Conservation (phyloP, 1,284 basidiomycete genomes). For the Ceratobasidium sp. region DNA sequence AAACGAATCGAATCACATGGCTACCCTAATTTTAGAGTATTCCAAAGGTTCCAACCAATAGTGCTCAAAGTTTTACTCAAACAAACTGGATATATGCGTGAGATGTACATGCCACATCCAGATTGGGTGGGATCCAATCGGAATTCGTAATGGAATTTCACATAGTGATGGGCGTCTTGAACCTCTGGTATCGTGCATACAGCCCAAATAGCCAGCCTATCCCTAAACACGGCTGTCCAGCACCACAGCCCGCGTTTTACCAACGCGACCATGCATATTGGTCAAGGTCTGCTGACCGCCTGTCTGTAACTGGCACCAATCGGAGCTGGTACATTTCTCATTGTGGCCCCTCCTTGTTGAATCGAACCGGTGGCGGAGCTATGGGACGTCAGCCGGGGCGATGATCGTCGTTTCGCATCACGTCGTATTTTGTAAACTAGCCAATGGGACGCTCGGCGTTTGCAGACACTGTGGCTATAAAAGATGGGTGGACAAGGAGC, state of each 20-base stretch:
- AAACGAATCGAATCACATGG: not conserved
- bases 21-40: not conserved
- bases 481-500: not conserved
- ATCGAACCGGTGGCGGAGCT: not conserved
- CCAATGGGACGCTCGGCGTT: not conserved
- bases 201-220: not conserved
- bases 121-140: not conserved
- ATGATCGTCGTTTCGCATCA: not conserved
- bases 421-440: not conserved
- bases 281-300: not conserved
- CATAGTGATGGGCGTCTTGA: too few relatives aligned
- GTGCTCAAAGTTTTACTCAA: not conserved
- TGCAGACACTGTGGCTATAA: not conserved
- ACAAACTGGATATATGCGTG: not conserved
- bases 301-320: not conserved
- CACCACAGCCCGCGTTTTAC: not conserved
- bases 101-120: not conserved
- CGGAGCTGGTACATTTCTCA: not conserved
- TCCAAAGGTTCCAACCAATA: not conserved
- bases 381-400: not conserved
- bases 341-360: not conserved
- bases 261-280: not conserved
- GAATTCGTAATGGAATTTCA: not conserved
- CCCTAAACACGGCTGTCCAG: not conserved
- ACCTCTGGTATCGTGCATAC: not conserved